These are phyloP conservation scores for Zygoascus hellenicus DNA, from an alignment of 1,139 yeast genomes.

Conservation along the genomic window DNA sequence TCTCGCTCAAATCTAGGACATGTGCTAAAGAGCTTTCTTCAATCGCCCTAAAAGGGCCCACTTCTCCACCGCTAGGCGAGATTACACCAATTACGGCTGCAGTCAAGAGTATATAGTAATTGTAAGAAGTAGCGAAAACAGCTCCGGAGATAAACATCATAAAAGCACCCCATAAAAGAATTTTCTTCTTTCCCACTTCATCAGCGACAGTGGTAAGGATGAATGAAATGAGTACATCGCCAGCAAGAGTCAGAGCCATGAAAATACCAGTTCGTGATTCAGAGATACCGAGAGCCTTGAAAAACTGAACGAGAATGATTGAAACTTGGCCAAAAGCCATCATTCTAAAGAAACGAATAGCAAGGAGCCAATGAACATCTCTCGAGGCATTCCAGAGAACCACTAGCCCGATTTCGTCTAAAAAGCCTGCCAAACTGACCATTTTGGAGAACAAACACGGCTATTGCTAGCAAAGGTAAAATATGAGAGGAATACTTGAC, in stretches of 20 bases:
- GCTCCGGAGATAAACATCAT: conserved; percentile 63
- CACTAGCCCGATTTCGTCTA: conserved; percentile 16
- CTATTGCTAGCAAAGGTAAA: too few relatives aligned
- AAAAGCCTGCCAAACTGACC: not conserved
- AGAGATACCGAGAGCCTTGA: conserved; percentile 35
- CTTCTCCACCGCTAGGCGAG: conserved; percentile 79
- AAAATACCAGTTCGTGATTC: conserved; percentile 60
- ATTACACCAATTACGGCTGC: conserved; percentile 62
- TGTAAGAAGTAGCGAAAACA: conserved; percentile 46
- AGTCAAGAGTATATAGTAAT: conserved; percentile 45
- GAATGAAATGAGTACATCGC: conserved; percentile 66
- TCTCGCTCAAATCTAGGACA: conserved; percentile 53
- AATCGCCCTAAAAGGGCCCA: conserved; percentile 79
- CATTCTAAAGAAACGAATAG: conserved; percentile 60
- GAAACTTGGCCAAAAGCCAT: conserved; percentile 69
- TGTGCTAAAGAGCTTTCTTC: conserved; percentile 79
- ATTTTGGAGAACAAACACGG: too few relatives aligned
- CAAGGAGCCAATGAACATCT: conserved; percentile 61
- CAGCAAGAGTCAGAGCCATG: conserved; percentile 69
- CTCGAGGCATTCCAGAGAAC: conserved; percentile 27
- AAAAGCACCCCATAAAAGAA: conserved; percentile 55
- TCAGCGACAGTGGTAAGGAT: conserved; percentile 70
- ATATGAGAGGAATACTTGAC: too few relatives aligned
- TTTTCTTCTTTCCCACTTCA: conserved; percentile 54
- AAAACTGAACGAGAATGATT: conserved; percentile 60